Evolutionary conservation across 164 flowering plant genomes (phyloP).

Genomic region (Hamamelis virginiana): DNA sequence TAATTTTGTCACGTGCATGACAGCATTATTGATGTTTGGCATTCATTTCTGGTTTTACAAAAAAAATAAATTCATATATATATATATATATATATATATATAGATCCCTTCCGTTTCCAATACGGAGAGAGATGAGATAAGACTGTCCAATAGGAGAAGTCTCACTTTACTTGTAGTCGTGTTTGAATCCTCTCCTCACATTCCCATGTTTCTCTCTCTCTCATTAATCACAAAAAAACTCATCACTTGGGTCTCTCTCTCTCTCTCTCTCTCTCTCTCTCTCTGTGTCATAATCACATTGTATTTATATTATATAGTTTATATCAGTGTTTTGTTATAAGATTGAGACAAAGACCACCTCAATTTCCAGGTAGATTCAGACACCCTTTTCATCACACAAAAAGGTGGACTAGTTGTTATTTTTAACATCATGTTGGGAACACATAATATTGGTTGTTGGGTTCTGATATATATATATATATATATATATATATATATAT

Average conservation of each 20-base stretch:
- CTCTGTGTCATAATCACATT: background rate
- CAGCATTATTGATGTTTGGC: constrained; percentile 32
- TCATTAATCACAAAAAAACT: background rate
- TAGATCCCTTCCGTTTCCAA: constrained; percentile 38
- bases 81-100: background rate
- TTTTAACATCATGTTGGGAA: constrained; percentile 19
- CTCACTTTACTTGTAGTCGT: constrained; percentile 24
- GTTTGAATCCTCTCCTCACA: constrained; percentile 42
- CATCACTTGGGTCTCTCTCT: constrained; percentile 8
- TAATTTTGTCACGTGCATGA: constrained; percentile 6
- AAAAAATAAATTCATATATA: background rate
- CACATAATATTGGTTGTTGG: constrained; percentile 17
- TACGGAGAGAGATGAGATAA: constrained; percentile 36
- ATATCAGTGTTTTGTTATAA: constrained; percentile 16
- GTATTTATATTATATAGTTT: background rate
- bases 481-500: too few relatives aligned
- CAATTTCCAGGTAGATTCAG: constrained; percentile 49
- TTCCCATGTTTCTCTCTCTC: constrained; percentile 10
- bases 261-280: constrained; percentile 9
- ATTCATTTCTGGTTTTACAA: constrained; percentile 21
- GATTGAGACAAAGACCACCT: constrained; percentile 44
- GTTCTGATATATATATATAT: constrained; percentile 1
- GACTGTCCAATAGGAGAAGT: constrained; percentile 28
- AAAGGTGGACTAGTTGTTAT: constrained; percentile 10
- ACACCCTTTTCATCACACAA: constrained; percentile 30